phyloP scores from a whole-genome alignment of 148 eudicot species.

The Rhododendron vialii region DNA sequence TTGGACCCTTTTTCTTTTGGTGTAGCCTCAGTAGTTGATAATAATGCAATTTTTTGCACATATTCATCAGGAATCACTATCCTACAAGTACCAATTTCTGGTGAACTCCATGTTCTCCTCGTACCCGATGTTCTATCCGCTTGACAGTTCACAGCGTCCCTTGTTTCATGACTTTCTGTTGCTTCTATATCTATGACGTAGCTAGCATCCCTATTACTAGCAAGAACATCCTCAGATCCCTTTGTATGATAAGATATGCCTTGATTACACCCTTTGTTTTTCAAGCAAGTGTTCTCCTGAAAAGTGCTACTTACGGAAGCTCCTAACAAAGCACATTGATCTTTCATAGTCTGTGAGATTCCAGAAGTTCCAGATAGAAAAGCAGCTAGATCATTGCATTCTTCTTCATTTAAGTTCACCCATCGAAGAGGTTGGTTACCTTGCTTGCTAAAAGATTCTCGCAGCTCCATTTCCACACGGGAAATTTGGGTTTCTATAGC shows the following conservation, averaged over 20 bases:
- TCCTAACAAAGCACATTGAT: slow-evolving; percentile 15
- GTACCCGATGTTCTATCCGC: slow-evolving; percentile 35
- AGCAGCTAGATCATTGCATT: slow-evolving; percentile 78
- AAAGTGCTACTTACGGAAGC: slow-evolving; percentile 1
- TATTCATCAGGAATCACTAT: slow-evolving; percentile 45
- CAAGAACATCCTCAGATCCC: slow-evolving; percentile 25
- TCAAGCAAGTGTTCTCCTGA: slow-evolving; percentile 12
- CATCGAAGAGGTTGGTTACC: slow-evolving; percentile 61
- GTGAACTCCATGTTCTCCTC: slow-evolving; percentile 45
- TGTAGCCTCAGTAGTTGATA: slow-evolving; percentile 35
- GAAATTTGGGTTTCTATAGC: slow-evolving; percentile 74
- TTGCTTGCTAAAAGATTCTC: slow-evolving; percentile 41
- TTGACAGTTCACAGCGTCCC: slow-evolving; percentile 33
- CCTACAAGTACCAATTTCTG: slow-evolving; percentile 35
- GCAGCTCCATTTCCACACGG: slow-evolving; percentile 56
- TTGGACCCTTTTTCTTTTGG: slow-evolving; percentile 62
- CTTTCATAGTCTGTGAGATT: slow-evolving; percentile 19
- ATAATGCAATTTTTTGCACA: slow-evolving; percentile 23
- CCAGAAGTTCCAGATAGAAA: slow-evolving; percentile 62
- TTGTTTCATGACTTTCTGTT: slow-evolving; percentile 25
- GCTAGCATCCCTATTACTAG: slow-evolving; percentile 22
- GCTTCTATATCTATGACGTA: slow-evolving; percentile 26
- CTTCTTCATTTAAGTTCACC: slow-evolving; percentile 83
- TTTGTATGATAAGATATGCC: slow-evolving; percentile 18
- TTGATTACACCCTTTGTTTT: slow-evolving; percentile 20